These are phyloP conservation scores for Castanea crenata DNA, from an alignment of 306 rosid genomes.

Conservation along the genomic window DNA sequence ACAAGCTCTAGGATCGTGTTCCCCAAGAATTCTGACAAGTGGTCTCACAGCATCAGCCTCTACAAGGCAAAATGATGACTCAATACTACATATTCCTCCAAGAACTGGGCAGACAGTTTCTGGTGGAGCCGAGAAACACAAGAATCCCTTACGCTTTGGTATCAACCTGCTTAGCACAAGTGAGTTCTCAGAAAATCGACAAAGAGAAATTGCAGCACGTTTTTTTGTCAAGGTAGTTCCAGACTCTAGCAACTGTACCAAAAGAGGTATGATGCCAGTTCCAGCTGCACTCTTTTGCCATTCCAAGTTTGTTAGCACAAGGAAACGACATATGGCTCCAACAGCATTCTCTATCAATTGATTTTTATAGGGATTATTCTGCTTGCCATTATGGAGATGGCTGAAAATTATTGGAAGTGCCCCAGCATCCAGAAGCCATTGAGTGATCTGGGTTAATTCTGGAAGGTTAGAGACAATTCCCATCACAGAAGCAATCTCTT, in stretches of 20 bases:
- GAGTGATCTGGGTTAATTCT: constrained; percentile 45
- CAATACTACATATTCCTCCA: constrained; percentile 62
- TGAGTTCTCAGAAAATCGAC: constrained; percentile 64
- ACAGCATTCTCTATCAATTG: constrained; percentile 53
- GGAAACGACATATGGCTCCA: constrained; percentile 61
- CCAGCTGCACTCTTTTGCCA: constrained; percentile 68
- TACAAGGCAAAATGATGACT: constrained; percentile 78
- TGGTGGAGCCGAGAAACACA: constrained; percentile 65
- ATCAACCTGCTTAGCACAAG: constrained; percentile 37
- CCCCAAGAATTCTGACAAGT: constrained; percentile 59
- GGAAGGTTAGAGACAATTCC: constrained; percentile 70
- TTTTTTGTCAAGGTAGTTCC: constrained; percentile 65
- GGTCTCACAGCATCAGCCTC: constrained; percentile 72
- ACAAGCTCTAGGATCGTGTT: constrained; percentile 54
- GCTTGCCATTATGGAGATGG: constrained; percentile 34
- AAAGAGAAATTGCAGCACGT: constrained; percentile 62
- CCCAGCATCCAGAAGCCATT: constrained; percentile 64
- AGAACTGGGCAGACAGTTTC: constrained; percentile 58
- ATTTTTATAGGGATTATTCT: constrained; percentile 38
- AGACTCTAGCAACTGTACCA: constrained; percentile 59
- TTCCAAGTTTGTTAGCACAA: constrained; percentile 51
- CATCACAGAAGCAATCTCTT: constrained; percentile 65
- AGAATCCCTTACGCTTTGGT: constrained; percentile 52
- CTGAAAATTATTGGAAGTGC: constrained; percentile 42
- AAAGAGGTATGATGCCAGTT: constrained; percentile 54